These are phyloP conservation scores for Hanseniaspora valbyensis DNA, from an alignment of 805 yeast species.

Conservation along the genomic window DNA sequence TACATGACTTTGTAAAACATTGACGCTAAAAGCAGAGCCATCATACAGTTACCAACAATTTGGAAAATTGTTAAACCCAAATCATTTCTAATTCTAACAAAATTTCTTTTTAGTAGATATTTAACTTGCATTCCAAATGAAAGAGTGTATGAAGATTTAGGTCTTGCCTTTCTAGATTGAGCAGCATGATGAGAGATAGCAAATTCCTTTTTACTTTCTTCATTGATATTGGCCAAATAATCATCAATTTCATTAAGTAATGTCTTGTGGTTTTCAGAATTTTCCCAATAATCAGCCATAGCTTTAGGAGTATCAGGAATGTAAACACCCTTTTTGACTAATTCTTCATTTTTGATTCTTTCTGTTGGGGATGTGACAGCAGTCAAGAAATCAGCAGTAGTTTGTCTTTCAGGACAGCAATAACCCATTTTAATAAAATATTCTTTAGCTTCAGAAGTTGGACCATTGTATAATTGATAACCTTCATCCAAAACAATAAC, in stretches of 20 bases:
- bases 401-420: constrained; percentile 50
- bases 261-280: constrained; percentile 36
- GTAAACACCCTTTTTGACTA: constrained; percentile 34
- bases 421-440: constrained; percentile 59
- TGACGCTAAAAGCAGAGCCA: constrained; percentile 48
- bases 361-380: constrained; percentile 60
- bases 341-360: constrained; percentile 30
- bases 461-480: constrained; percentile 56
- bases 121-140: constrained; percentile 43
- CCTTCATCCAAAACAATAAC: constrained; percentile 52
- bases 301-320: constrained; percentile 56
- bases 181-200: constrained; percentile 39
- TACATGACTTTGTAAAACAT: constrained; percentile 42
- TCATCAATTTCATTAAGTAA: constrained; percentile 38
- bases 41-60: constrained; percentile 36
- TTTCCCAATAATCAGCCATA: constrained; percentile 48
- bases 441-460: constrained; percentile 39
- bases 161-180: constrained; percentile 39
- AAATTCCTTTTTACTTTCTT: constrained; percentile 19
- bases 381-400: constrained; percentile 62
- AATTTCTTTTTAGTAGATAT: constrained; percentile 37
- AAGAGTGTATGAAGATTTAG: constrained; percentile 44
- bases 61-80: constrained; percentile 37
- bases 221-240: constrained; percentile 27
- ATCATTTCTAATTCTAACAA: constrained; percentile 41